Evolutionary conservation across 2,329 filamentous ascomycete genomes (phyloP).

Genomic region (Penicillium rolfsii): DNA sequence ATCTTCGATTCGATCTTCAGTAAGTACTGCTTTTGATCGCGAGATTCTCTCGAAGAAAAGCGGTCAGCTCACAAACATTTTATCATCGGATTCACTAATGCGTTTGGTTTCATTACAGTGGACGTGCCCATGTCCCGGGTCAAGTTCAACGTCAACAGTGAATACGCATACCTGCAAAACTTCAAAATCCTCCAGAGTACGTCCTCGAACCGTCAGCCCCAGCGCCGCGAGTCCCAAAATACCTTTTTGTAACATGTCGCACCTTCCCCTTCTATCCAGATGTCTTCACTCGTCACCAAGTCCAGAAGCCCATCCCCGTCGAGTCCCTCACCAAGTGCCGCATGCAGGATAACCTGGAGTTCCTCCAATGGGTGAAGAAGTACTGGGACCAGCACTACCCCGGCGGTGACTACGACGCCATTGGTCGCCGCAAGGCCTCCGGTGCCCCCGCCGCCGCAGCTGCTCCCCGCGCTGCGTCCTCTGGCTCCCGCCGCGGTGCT

Average conservation of each 20-base stretch:
- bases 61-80: slow-evolving; percentile 3
- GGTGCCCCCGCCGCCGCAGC: slow-evolving; percentile 54
- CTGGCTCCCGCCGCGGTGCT: slow-evolving; percentile 58
- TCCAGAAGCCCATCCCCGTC: slow-evolving; percentile 90
- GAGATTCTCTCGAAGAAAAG: not conserved
- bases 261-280: slow-evolving; percentile 51
- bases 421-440: slow-evolving; percentile 78
- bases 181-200: slow-evolving; percentile 97
- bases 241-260: slow-evolving; percentile 11
- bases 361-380: slow-evolving; percentile 93
- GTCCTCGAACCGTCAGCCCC: slow-evolving; percentile 35
- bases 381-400: slow-evolving; percentile 99
- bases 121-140: slow-evolving; percentile 94
- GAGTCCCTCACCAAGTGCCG: slow-evolving; percentile 93
- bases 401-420: slow-evolving; percentile 93
- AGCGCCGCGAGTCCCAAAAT: not conserved
- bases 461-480: slow-evolving; percentile 49
- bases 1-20: slow-evolving; percentile 97
- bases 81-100: slow-evolving; percentile 16
- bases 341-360: slow-evolving; percentile 99
- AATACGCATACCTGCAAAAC: slow-evolving; percentile 97
- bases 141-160: slow-evolving; percentile 97
- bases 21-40: slow-evolving; percentile 43
- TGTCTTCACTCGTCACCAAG: slow-evolving; percentile 78
- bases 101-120: slow-evolving; percentile 48